Evolutionary conservation across 176 grass and related monocot species (phyloP), one percentile per base, ranked within the genome.

Genomic region (Cenchrus purpureus): DNA sequence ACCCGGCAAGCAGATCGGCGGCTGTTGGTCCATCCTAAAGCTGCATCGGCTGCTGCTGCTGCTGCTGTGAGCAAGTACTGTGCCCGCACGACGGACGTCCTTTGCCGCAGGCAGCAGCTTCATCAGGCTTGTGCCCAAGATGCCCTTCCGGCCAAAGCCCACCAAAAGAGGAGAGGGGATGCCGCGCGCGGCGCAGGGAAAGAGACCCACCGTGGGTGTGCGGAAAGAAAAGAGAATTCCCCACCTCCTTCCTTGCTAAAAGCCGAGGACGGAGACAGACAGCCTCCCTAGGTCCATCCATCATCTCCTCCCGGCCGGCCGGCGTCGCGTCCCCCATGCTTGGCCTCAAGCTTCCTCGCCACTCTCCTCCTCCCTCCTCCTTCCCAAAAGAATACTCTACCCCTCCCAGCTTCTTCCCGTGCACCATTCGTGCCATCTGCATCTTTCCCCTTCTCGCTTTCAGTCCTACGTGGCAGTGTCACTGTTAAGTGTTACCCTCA

Each of bases 321-420:
- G 37, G 37, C 50, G 50, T 52, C 2, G 50, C 50, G 50, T 52
- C 50, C 50, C 50, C 50, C 10, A 14, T 52, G 50, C 48, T 9
- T 11, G 9, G 48, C 48, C 48, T 1, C 48, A 9, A 1, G 3
- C 40, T 12, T 13, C 22, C n/a, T 15, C 37, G 37, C 37, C 37
- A 40, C 37, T 40, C 50, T 9, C 22, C 22, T 42, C 5, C 10
- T 12, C n/a, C 4, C 37, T 1, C 3, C 4, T 12, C 17, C 13
- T 2, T n/a, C 68, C 82, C 70, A 85, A 89, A 81, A 89, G 87
- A 85, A 76, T 80, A 43, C 68, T 86, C 79, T 90, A 86, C 86
- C 40, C 22, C 67, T 79, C 59, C 59, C 81, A 67, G 44, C 53
- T 10, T 10, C 53, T 10, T 10, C 62, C 65, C 65, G 50, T 6